These are phyloP conservation scores for Phytophthora idaei DNA, from an alignment of 352 stramenopile species.

Conservation along the genomic window DNA sequence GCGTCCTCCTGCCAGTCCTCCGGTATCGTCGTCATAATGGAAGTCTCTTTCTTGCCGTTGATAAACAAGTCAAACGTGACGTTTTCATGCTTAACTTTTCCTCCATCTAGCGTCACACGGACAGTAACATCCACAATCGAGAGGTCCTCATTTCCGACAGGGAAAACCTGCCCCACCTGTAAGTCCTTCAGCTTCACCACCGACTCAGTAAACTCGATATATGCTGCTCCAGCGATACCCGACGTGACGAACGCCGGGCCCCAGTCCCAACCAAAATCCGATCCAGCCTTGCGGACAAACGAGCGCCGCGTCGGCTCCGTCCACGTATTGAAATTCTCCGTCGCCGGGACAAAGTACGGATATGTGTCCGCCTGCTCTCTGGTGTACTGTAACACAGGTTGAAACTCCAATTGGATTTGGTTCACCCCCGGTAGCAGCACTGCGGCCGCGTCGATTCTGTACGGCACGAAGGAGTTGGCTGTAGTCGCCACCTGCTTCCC, in stretches of 20 bases:
- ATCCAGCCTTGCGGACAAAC: slow-evolving; percentile 86
- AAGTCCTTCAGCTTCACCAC: slow-evolving; percentile 39
- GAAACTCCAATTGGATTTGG: slow-evolving; percentile 64
- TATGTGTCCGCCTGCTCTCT: slow-evolving; percentile 56
- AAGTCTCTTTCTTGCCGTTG: slow-evolving; percentile 37
- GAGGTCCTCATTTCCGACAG: slow-evolving; percentile 30
- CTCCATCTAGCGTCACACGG: slow-evolving; percentile 39
- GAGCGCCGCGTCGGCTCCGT: slow-evolving; percentile 76
- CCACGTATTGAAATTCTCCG: slow-evolving; percentile 81
- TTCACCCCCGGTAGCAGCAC: slow-evolving; percentile 42
- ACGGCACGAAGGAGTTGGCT: slow-evolving; percentile 70
- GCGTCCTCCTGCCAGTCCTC: slow-evolving; percentile 22
- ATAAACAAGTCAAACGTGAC: slow-evolving; percentile 59
- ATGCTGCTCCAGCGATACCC: slow-evolving; percentile 63
- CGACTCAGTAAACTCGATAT: slow-evolving; percentile 42
- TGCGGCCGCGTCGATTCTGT: slow-evolving; percentile 47
- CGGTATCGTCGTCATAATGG: slow-evolving; percentile 24
- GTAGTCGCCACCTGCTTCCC: slow-evolving; percentile 50
- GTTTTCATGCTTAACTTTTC: slow-evolving; percentile 32
- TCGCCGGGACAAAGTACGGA: slow-evolving; percentile 80
- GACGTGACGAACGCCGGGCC: slow-evolving; percentile 72
- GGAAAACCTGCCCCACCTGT: slow-evolving; percentile 53
- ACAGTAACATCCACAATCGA: slow-evolving; percentile 52
- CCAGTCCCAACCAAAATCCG: slow-evolving; percentile 91
- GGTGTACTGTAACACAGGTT: slow-evolving; percentile 59